Evolutionary conservation across 2,329 filamentous ascomycete genomes (phyloP).

Genomic region (Drechslerella dactyloides): DNA sequence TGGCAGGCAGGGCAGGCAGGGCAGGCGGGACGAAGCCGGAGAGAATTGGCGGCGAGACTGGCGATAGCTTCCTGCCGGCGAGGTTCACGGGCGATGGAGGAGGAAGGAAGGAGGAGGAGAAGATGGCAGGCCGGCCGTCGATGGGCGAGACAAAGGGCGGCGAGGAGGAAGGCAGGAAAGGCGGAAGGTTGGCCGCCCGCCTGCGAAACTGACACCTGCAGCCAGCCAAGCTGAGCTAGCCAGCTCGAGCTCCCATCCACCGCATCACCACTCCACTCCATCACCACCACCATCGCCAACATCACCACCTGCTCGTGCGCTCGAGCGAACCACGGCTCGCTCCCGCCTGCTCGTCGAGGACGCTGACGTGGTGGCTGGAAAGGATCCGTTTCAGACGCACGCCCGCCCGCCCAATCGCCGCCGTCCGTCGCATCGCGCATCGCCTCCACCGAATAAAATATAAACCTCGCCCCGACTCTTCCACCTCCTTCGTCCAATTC

Average conservation of each 20-base stretch:
- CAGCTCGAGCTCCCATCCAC: too few species aligned
- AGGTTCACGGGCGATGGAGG: not conserved
- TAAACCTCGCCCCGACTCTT: not conserved
- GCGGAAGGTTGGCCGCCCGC: not conserved
- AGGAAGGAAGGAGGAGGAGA: conserved; percentile 3
- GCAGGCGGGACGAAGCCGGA: not conserved
- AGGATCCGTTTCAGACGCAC: not conserved
- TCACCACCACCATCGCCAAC: too few species aligned
- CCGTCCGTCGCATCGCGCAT: not conserved
- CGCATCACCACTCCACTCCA: too few species aligned
- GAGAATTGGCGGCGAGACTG: not conserved
- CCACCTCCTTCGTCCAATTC: not conserved
- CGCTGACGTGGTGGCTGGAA: not conserved
- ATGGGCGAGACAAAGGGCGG: too few species aligned
- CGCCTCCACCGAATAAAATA: not conserved
- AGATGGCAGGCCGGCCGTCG: too few species aligned
- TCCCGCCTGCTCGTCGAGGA: too few species aligned
- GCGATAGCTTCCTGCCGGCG: conserved; percentile 9
- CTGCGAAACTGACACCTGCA: not conserved
- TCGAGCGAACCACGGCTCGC: too few species aligned
- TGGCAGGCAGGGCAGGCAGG: not conserved
- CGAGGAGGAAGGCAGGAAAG: not conserved
- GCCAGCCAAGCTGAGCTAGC: too few species aligned
- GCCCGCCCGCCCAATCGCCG: not conserved
- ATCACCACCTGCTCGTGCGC: too few species aligned